These are phyloP conservation scores for Beauveria varroae DNA, from an alignment of 2,329 filamentous ascomycete species.

Conservation along the genomic window DNA sequence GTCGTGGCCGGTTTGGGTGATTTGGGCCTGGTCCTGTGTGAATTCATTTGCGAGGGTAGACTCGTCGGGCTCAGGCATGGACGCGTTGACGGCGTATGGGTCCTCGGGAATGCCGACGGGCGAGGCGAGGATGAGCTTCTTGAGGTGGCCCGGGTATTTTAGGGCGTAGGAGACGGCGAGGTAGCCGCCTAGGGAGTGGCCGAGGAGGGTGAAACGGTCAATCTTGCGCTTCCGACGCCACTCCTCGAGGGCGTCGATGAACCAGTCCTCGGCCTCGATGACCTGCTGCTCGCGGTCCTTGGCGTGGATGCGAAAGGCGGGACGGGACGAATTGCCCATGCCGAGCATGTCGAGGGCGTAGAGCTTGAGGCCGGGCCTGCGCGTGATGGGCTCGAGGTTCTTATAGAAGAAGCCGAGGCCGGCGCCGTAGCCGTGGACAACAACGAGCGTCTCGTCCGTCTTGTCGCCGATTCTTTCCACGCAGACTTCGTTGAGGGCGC, in stretches of 20 bases:
- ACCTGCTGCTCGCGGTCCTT: slow-evolving; percentile 77
- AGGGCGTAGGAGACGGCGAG: slow-evolving; percentile 91
- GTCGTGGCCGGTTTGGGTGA: slow-evolving; percentile 30
- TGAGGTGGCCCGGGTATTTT: slow-evolving; percentile 89
- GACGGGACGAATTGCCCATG: slow-evolving; percentile 83
- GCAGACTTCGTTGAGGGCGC: slow-evolving; percentile 87
- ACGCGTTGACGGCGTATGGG: slow-evolving; percentile 75
- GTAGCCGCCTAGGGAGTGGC: slow-evolving; percentile 91
- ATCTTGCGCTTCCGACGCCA: slow-evolving; percentile 87
- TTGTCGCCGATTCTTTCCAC: slow-evolving; percentile 76
- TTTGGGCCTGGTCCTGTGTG: slow-evolving; percentile 59
- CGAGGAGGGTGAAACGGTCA: slow-evolving; percentile 86
- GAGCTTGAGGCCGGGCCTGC: slow-evolving; percentile 73
- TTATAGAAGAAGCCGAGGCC: slow-evolving; percentile 97
- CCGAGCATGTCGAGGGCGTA: slow-evolving; percentile 93
- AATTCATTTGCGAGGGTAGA: slow-evolving; percentile 74
- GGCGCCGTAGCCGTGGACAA: slow-evolving; percentile 94
- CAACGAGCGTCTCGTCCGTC: slow-evolving; percentile 79
- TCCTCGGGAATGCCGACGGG: slow-evolving; percentile 94
- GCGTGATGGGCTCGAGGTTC: slow-evolving; percentile 85
- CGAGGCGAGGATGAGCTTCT: slow-evolving; percentile 92
- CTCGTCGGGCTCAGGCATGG: slow-evolving; percentile 67
- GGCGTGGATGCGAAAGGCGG: slow-evolving; percentile 74
- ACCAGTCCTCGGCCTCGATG: slow-evolving; percentile 87
- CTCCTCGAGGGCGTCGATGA: slow-evolving; percentile 91